These are phyloP conservation scores for Gossypium anomalum DNA, from an alignment of 345 rosid genomes.

Conservation along the genomic window DNA sequence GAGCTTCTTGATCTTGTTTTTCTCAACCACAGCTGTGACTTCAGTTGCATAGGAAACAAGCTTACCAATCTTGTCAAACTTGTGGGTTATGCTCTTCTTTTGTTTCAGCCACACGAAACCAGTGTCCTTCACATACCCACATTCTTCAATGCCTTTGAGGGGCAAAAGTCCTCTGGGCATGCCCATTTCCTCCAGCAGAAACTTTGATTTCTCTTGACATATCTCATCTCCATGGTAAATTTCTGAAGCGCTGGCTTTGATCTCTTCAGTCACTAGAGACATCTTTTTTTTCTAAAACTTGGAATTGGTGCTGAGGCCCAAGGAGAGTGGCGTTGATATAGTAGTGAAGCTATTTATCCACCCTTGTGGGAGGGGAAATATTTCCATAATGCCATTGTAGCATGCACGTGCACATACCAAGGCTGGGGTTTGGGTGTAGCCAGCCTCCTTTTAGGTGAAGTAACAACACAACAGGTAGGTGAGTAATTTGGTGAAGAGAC, in stretches of 20 bases:
- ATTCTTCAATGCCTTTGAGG: slow-evolving; percentile 62
- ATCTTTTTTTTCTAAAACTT: slow-evolving; percentile 9
- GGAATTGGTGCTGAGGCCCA: not conserved
- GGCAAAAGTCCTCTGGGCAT: slow-evolving; percentile 82
- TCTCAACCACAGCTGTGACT: slow-evolving; percentile 67
- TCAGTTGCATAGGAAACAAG: slow-evolving; percentile 55
- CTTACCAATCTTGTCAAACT: slow-evolving; percentile 66
- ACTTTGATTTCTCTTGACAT: slow-evolving; percentile 57
- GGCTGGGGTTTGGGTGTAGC: no score
- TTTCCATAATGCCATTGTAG: slow-evolving; percentile 2
- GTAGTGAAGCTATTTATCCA: not conserved
- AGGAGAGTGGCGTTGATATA: not conserved
- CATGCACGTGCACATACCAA: not conserved
- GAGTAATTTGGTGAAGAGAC: slow-evolving; percentile 13
- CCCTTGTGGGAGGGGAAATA: not conserved
- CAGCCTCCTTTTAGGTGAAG: not conserved
- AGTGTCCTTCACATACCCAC: slow-evolving; percentile 74
- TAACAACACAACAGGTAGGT: not conserved
- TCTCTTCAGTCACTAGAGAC: slow-evolving; percentile 63
- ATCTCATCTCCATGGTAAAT: slow-evolving; percentile 67
- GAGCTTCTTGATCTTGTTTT: slow-evolving; percentile 77
- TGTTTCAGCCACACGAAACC: slow-evolving; percentile 95
- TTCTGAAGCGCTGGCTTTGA: slow-evolving; percentile 63
- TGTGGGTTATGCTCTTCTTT: slow-evolving; percentile 66
- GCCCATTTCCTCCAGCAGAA: slow-evolving; percentile 50